Percentiles rank a stretch among this genome's conserved stretches.
Evolutionary conservation across 2,329 filamentous ascomycete species (phyloP).

Genomic region (Fusarium kyushuense): DNA sequence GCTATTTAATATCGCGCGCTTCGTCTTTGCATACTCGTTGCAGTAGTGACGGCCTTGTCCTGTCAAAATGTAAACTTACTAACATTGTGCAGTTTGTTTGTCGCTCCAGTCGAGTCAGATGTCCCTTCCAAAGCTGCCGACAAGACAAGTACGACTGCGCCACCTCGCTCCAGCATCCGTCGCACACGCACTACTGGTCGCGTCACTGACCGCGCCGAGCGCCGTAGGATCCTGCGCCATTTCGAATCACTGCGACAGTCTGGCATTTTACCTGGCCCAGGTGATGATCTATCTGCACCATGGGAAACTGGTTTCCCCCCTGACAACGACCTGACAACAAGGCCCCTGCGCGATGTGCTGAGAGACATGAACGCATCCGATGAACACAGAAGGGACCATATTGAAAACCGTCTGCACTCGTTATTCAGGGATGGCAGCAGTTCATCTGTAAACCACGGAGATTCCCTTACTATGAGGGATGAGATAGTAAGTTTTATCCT

Average conservation of each 20-base stretch:
- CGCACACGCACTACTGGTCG: constrained; percentile 48
- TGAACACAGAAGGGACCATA: constrained; percentile 41
- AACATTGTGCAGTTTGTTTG: constrained; percentile 56
- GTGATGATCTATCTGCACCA: constrained; percentile 37
- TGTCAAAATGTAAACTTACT: constrained; percentile 30
- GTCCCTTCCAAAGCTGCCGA: constrained; percentile 52
- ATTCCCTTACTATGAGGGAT: not conserved
- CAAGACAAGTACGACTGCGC: constrained; percentile 49
- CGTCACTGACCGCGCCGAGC: constrained; percentile 42
- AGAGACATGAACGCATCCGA: constrained; percentile 46
- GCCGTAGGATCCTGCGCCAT: constrained; percentile 49
- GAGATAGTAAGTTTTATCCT: constrained; percentile 30
- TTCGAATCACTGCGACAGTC: constrained; percentile 19
- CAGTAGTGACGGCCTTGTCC: constrained; percentile 26
- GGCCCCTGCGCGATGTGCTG: constrained; percentile 46
- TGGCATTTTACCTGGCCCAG: constrained; percentile 10
- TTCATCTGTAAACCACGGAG: not conserved
- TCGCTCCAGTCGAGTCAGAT: constrained; percentile 61
- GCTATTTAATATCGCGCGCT: constrained; percentile 20
- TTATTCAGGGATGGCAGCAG: constrained; percentile 41
- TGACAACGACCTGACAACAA: constrained; percentile 26
- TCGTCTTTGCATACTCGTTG: constrained; percentile 26
- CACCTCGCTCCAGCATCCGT: constrained; percentile 57
- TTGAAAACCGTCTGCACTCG: constrained; percentile 48
- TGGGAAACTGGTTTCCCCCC: constrained; percentile 41